These are phyloP conservation scores for Sclerotinia subarctica DNA, from an alignment of 2,329 filamentous ascomycete genomes.

Conservation along the genomic window DNA sequence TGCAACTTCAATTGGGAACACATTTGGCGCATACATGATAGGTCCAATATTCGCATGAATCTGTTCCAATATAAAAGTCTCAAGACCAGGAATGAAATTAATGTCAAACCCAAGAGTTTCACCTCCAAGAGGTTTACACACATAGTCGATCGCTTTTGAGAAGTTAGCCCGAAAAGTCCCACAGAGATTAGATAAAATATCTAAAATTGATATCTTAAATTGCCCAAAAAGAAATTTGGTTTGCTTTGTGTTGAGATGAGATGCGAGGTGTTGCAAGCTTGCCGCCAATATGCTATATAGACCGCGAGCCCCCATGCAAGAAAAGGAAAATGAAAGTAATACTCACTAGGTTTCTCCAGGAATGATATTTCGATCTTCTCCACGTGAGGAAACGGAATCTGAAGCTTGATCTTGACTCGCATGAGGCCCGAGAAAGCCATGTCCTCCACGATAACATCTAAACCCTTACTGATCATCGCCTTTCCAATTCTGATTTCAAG, in stretches of 20 bases:
- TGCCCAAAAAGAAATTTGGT: background rate
- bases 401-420: conserved; percentile 96
- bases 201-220: background rate
- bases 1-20: conserved; percentile 96
- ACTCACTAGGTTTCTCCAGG: conserved; percentile 64
- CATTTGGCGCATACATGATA: conserved; percentile 98
- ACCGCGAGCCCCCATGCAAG: no score
- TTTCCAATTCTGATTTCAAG: conserved; percentile 94
- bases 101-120: conserved; percentile 97
- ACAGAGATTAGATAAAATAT: background rate
- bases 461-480: conserved; percentile 92
- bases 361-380: conserved; percentile 96
- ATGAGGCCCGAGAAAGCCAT: conserved; percentile 95
- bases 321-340: conserved; percentile 6
- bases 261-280: background rate
- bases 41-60: conserved; percentile 91
- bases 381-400: conserved; percentile 92
- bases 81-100: conserved; percentile 95
- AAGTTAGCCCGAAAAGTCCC: conserved; percentile 14
- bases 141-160: conserved; percentile 74
- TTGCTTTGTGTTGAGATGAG: background rate
- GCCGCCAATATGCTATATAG: background rate
- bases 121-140: conserved; percentile 94
- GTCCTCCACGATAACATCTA: conserved; percentile 97
- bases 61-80: conserved; percentile 90